A percentile compares a stretch with the other conserved stretches of the same genome.
Evolutionary conservation across 2,329 filamentous ascomycete genomes (phyloP).

Genomic region (Apiospora hydei): DNA sequence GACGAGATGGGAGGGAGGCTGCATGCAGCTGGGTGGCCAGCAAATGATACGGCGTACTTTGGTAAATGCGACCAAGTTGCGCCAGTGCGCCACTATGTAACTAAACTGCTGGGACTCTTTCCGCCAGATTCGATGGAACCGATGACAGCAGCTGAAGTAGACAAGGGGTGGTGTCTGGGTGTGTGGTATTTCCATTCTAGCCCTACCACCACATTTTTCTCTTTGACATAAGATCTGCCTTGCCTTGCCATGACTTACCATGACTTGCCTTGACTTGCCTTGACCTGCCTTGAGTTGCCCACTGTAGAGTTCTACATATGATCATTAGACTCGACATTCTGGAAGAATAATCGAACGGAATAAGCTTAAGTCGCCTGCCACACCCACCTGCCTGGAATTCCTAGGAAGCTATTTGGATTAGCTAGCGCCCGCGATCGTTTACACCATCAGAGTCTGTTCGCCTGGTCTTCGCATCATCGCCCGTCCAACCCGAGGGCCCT

Average conservation of each 20-base stretch:
- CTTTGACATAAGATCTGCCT: neutral
- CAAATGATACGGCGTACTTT: neutral
- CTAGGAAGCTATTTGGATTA: neutral
- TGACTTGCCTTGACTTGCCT: neutral
- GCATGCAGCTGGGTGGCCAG: neutral
- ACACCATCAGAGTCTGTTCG: neutral
- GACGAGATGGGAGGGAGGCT: neutral
- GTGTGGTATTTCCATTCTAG: neutral
- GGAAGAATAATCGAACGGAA: constrained; percentile 11
- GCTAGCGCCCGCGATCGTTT: constrained; percentile 3
- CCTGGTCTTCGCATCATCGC: constrained; percentile 18
- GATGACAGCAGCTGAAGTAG: neutral
- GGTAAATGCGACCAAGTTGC: neutral
- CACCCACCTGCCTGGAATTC: neutral
- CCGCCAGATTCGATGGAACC: constrained; percentile 1
- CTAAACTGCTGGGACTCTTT: neutral
- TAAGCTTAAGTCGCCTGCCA: constrained; percentile 10
- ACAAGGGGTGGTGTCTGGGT: neutral
- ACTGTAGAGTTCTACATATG: neutral
- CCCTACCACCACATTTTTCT: neutral
- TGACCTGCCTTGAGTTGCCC: neutral
- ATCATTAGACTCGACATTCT: constrained; percentile 5
- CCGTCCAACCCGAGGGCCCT: neutral
- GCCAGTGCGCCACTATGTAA: constrained; percentile 15
- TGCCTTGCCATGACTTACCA: neutral